Base-by-base conservation (phyloP, 1,139 yeast species). In the Pichia sorboxylosa region DNA sequence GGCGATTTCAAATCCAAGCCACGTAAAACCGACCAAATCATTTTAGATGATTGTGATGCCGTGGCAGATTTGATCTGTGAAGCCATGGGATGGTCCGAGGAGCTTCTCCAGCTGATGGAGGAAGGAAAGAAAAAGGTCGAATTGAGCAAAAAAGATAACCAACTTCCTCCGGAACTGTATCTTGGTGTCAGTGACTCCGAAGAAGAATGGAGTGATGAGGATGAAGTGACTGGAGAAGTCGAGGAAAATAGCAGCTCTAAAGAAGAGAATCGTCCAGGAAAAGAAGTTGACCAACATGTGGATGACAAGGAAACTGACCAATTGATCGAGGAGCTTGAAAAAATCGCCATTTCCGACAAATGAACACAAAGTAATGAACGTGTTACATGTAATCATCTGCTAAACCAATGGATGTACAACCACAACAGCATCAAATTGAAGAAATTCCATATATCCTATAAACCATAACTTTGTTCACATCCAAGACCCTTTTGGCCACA, bases 21-120 rank as follows among this genome's bases (percentile, higher is more conserved):
- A 5, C 61, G 93, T 38, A 54, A 65, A 20, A 45, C 63, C 1
- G 97, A 87, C 51, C 54, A 79, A 10, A 45, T 83, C 4, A 54
- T 69, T 3, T 54, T 77, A 17, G 72, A 73, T 2, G 68, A 69
- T 33, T 75, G 93, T 42, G 96, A 85, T 46, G 56, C 48, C 10
- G 65, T 75, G 32, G 81, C 78, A 0, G 64, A 62, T 21, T 49
- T 54, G 26, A 50, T 85, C 27, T 73, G 73, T 14, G 55, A 60
- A 15, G 47, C 61, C 26, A 55, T 80, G 35, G 92, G 83, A 0
- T 82, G 94, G 94, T 51, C 51, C 1, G 54, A 63, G 2, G 80
- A 44, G 24, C 35, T 43, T 32, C 44, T 42, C 2, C 36, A 30
- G 26, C 37, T 44, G 38, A 41, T 48, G n/a, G 39, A 37, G 20